These are phyloP conservation scores for Cantharellus anzutake DNA, from an alignment of 768 basidiomycete species.

Conservation along the genomic window DNA sequence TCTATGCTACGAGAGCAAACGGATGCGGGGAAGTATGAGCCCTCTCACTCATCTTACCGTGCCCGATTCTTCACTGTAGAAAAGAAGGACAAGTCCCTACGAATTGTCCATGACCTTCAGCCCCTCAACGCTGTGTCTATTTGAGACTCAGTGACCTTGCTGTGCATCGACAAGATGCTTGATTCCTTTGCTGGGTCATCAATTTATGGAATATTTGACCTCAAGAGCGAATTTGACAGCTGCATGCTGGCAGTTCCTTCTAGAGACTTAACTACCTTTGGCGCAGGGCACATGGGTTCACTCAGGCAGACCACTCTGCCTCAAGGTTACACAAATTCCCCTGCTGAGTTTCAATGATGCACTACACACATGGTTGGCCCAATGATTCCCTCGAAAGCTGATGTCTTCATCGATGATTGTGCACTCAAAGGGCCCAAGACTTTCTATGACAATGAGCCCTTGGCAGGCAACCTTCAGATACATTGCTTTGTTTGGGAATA, in stretches of 20 bases:
- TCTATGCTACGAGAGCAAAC: background rate
- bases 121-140: conserved; percentile 24
- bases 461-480: background rate
- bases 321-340: background rate
- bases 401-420: background rate
- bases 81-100: conserved; percentile 4
- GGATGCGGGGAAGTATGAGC: background rate
- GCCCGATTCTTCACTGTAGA: background rate
- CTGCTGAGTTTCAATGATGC: background rate
- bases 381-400: background rate
- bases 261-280: background rate
- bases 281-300: background rate
- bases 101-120: conserved; percentile 23
- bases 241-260: background rate
- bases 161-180: conserved; percentile 18
- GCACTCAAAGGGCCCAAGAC: background rate
- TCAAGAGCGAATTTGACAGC: background rate
- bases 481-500: background rate
- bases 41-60: background rate
- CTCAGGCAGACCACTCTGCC: background rate
- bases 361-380: background rate
- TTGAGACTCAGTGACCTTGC: conserved; percentile 19
- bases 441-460: background rate
- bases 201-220: background rate
- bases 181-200: conserved; percentile 15